Conservation (phyloP, 192 early-diverging fungal species). For the Linnemannia elongata region DNA sequence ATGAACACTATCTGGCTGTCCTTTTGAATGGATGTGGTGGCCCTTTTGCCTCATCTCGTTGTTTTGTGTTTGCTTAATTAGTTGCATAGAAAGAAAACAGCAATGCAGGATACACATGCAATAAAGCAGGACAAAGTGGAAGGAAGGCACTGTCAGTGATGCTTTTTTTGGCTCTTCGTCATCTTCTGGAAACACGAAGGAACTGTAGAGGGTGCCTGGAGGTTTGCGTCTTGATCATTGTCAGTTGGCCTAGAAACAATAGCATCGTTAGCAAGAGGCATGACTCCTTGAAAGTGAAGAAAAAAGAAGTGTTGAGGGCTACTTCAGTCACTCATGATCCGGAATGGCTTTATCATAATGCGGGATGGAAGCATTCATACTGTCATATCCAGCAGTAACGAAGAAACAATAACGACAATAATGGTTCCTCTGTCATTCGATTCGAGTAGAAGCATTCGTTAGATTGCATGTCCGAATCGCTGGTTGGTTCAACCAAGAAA, state of each 20-base stretch:
- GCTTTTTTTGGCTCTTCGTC: constrained; percentile 2
- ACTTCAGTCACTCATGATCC: background rate
- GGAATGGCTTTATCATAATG: background rate
- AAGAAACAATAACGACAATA: too few relatives aligned
- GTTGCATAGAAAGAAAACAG: constrained; percentile 3
- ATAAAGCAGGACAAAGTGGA: constrained; percentile 19
- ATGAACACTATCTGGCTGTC: background rate
- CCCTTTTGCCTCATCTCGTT: constrained; percentile 26
- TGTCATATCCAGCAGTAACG: constrained; percentile 6
- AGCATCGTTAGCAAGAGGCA: background rate
- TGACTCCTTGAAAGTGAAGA: background rate
- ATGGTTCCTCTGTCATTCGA: background rate
- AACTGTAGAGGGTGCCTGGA: constrained; percentile 6
- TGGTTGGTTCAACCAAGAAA: background rate
- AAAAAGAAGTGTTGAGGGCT: constrained; percentile 6
- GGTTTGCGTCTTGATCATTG: background rate
- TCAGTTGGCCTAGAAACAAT: constrained; percentile 12
- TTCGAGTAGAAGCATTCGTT: too few relatives aligned
- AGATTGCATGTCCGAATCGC: background rate
- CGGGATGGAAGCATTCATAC: constrained; percentile 29
- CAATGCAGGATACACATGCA: background rate
- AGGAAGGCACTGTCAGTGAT: background rate
- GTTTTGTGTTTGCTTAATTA: background rate
- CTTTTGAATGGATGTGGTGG: constrained; percentile 8
- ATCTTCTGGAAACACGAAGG: constrained; percentile 13